phyloP scores from a whole-genome alignment of 495 filamentous ascomycete species.

The Aspergillus affinis region DNA sequence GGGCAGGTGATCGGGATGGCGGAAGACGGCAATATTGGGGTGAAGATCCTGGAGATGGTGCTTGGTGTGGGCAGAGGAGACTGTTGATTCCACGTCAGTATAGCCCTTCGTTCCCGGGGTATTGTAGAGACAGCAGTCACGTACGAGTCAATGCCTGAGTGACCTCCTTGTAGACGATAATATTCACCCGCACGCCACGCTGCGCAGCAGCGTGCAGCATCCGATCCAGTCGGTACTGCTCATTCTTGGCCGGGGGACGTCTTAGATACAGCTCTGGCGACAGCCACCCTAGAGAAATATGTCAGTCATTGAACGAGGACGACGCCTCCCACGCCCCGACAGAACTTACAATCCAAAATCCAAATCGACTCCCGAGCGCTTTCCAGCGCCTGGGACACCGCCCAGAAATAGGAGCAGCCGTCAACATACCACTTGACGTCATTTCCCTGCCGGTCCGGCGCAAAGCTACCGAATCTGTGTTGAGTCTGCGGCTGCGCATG shows the following conservation, averaged over 20 bases:
- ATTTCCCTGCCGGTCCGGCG: slow-evolving; percentile 62
- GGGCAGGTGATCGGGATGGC: slow-evolving; percentile 87
- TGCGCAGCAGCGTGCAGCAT: slow-evolving; percentile 87
- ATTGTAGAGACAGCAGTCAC: slow-evolving; percentile 28
- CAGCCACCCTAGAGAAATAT: slow-evolving; percentile 65
- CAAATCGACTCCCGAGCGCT: slow-evolving; percentile 81
- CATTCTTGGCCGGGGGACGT: slow-evolving; percentile 76
- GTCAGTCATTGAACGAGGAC: slow-evolving; percentile 4
- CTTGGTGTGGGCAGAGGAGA: slow-evolving; percentile 84
- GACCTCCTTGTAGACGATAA: slow-evolving; percentile 96
- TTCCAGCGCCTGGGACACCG: slow-evolving; percentile 81
- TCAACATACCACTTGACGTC: slow-evolving; percentile 91
- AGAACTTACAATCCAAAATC: slow-evolving; percentile 76
- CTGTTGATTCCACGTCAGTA: slow-evolving; percentile 36
- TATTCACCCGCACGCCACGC: slow-evolving; percentile 81
- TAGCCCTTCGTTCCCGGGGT: not conserved
- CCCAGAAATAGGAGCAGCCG: slow-evolving; percentile 89
- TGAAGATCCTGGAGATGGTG: slow-evolving; percentile 75
- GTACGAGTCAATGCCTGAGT: slow-evolving; percentile 81
- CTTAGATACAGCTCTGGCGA: slow-evolving; percentile 88
- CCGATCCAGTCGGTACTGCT: slow-evolving; percentile 83
- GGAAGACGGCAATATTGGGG: slow-evolving; percentile 85
- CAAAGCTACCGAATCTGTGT: slow-evolving; percentile 81
- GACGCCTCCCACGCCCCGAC: not conserved
- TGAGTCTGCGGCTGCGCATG: slow-evolving; percentile 44